Evolutionary conservation across 108 stramenopile genomes (phyloP).

Genomic region (Schizochytrium sp.): DNA sequence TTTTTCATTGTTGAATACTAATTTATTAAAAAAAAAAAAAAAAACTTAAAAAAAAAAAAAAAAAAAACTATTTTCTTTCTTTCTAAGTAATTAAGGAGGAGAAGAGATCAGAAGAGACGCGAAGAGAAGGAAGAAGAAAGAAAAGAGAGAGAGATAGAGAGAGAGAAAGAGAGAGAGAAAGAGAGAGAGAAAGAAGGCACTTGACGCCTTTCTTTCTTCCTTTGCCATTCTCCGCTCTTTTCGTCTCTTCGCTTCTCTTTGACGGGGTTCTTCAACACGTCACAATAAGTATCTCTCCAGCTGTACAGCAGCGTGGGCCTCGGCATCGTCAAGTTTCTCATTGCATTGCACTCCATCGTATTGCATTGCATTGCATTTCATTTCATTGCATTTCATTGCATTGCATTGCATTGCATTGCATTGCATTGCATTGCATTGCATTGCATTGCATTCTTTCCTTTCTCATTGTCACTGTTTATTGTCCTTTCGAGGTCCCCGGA

Average conservation of each 20-base stretch:
- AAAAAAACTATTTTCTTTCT: neutral
- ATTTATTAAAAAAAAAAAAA: neutral
- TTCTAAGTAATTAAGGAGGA: too few relatives aligned
- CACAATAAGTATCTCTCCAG: neutral
- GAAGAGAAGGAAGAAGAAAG: neutral
- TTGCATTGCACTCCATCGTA: conserved; percentile 10
- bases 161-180: neutral
- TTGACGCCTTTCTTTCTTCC: too few relatives aligned
- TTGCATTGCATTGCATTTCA: neutral
- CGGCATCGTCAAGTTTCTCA: neutral
- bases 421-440: neutral
- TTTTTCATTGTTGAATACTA: neutral
- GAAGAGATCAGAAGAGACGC: too few relatives aligned
- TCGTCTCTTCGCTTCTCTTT: neutral
- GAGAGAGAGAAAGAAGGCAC: neutral
- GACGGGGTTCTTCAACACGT: neutral
- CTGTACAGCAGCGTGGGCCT: neutral
- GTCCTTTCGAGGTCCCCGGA: too few relatives aligned
- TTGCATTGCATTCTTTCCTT: neutral
- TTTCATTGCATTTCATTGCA: neutral
- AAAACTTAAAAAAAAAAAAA: neutral
- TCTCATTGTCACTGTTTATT: too few relatives aligned
- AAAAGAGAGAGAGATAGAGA: neutral
- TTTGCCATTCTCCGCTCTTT: neutral
- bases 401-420: neutral